Conservation (phyloP, 495 filamentous ascomycete genomes). For the Friedmanniomyces endolithicus region DNA sequence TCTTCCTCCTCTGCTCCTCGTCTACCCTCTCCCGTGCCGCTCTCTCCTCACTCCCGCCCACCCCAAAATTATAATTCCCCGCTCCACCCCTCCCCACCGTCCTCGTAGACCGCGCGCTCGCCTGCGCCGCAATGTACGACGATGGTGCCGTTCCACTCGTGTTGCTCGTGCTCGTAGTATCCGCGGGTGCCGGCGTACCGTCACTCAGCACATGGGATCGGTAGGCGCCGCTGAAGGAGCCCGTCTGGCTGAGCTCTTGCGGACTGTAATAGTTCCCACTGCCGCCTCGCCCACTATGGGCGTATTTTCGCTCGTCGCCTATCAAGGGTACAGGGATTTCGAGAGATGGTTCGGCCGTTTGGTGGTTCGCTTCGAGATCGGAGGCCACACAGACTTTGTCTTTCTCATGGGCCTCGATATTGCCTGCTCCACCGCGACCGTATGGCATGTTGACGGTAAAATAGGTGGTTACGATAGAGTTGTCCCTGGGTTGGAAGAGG, state of each 20-base stretch:
- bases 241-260: constrained; percentile 20
- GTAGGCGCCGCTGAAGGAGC: constrained; percentile 19
- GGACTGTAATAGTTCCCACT: constrained; percentile 47
- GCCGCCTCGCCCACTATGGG: constrained; percentile 46
- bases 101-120: constrained; percentile 2
- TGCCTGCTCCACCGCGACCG: constrained; percentile 52
- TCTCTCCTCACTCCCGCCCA: constrained; percentile 18
- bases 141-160: constrained; percentile 11
- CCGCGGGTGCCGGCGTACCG: constrained; percentile 16
- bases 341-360: constrained; percentile 18
- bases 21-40: constrained; percentile 25
- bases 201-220: constrained; percentile 5
- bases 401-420: constrained; percentile 46
- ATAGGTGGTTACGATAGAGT: too few relatives aligned
- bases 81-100: constrained; percentile 43
- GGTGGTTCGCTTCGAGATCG: constrained; percentile 27
- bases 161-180: constrained; percentile 16
- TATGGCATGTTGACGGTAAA: constrained; percentile 8
- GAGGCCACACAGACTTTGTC: constrained; percentile 29
- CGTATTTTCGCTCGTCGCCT: constrained; percentile 29
- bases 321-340: constrained; percentile 4
- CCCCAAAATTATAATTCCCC: constrained; percentile 39
- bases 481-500: too few relatives aligned
- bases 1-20: constrained; percentile 28
- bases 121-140: constrained; percentile 5